A percentile compares a stretch with the other conserved stretches of the same genome.
phyloP scores from a whole-genome alignment of 306 rosid species.

The Delonix regia region DNA sequence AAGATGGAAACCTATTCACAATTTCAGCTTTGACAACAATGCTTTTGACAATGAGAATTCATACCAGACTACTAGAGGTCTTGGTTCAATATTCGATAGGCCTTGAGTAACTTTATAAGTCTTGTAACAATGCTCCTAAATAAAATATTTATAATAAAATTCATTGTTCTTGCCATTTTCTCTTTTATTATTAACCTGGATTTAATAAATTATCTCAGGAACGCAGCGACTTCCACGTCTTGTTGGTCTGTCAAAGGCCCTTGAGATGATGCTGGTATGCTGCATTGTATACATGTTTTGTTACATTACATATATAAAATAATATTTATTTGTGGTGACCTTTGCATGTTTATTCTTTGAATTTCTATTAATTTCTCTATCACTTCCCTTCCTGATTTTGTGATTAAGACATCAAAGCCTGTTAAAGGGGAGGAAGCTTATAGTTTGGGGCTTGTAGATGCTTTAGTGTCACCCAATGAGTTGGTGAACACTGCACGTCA shows the following conservation, averaged over 20 bases:
- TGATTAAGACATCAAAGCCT: slow-evolving; percentile 75
- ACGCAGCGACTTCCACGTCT: slow-evolving; percentile 99
- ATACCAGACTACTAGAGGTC: slow-evolving; percentile 4
- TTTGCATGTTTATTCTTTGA: slow-evolving; percentile 13
- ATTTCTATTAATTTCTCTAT: slow-evolving; percentile 33
- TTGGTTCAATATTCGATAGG: slow-evolving; percentile 24
- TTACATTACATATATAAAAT: background rate
- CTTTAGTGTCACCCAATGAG: slow-evolving; percentile 64
- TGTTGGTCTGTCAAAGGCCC: slow-evolving; percentile 89
- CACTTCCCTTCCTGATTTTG: background rate
- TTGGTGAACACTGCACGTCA: slow-evolving; percentile 76
- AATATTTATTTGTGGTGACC: slow-evolving; percentile 3
- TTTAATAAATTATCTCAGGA: slow-evolving; percentile 59
- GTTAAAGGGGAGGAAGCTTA: slow-evolving; percentile 85
- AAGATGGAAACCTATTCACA: slow-evolving; percentile 20
- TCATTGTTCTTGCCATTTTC: slow-evolving; percentile 20
- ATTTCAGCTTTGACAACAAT: background rate
- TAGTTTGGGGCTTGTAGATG: slow-evolving; percentile 88
- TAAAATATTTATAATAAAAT: slow-evolving; percentile 7
- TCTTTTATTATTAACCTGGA: slow-evolving; percentile 33
- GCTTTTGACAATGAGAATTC: slow-evolving; percentile 6
- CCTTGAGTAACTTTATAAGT: slow-evolving; percentile 8
- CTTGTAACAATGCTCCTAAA: slow-evolving; percentile 12
- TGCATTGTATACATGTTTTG: slow-evolving; percentile 11
- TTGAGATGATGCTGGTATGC: slow-evolving; percentile 94